Evolutionary conservation across 208 protist species (phyloP).

Genomic region (Borovskyia barvae): DNA sequence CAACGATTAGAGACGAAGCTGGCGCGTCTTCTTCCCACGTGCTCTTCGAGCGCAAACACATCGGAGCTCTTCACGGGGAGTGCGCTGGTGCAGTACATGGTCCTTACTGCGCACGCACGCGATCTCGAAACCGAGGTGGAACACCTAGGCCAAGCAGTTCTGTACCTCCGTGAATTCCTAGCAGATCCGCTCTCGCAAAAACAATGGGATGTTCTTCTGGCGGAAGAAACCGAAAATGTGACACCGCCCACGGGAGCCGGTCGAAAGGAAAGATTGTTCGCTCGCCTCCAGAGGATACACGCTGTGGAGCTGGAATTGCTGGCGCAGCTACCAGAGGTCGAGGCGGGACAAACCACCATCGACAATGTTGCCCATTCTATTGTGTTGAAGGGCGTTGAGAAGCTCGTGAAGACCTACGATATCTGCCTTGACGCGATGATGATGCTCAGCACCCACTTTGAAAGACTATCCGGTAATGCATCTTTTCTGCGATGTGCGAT

Average conservation of each 20-base stretch:
- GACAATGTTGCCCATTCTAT: conserved; percentile 6
- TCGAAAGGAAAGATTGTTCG: neutral
- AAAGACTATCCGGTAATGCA: conserved; percentile 25
- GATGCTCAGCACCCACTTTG: conserved; percentile 30
- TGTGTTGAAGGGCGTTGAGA: conserved; percentile 12
- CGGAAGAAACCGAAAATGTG: neutral
- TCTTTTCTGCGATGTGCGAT: conserved; percentile 25
- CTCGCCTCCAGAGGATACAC: neutral
- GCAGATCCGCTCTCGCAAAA: conserved; percentile 2
- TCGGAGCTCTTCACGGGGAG: conserved; percentile 13
- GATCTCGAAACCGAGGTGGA: conserved; percentile 37
- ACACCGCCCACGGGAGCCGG: neutral
- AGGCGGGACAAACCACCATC: neutral
- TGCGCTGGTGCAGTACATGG: conserved; percentile 24
- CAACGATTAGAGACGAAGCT: conserved; percentile 25
- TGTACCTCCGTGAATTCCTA: conserved; percentile 35
- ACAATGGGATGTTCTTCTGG: neutral
- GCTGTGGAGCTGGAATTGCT: conserved; percentile 1
- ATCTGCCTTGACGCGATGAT: conserved; percentile 28
- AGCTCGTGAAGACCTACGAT: conserved; percentile 29
- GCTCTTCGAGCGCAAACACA: neutral
- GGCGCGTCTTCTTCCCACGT: conserved; percentile 13
- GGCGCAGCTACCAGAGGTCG: neutral
- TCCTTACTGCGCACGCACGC: conserved; percentile 2
- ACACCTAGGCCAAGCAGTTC: conserved; percentile 33